Evolutionary conservation across 2,329 filamentous ascomycete species (phyloP).

Genomic region (Beauveria brongniartii): DNA sequence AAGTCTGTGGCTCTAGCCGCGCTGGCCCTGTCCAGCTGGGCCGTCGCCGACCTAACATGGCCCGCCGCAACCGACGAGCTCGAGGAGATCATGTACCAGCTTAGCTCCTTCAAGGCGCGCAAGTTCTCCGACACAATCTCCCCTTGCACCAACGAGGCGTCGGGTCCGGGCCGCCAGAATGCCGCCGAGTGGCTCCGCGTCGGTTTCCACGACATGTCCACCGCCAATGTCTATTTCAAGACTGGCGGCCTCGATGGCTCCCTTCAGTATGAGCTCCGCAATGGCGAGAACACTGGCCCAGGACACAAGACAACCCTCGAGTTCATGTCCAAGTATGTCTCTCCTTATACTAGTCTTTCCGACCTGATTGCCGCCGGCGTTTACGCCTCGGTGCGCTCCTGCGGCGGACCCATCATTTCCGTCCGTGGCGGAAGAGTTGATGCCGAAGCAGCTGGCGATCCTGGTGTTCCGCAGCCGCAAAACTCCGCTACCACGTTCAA

Average conservation of each 20-base stretch:
- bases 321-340: conserved; percentile 47
- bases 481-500: conserved; percentile 44
- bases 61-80: conserved; percentile 51
- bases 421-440: conserved; percentile 47
- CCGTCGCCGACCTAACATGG: conserved; percentile 48
- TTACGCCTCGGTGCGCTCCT: conserved; percentile 49
- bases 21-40: conserved; percentile 27
- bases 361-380: conserved; percentile 52
- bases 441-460: conserved; percentile 36
- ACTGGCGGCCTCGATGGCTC: conserved; percentile 52
- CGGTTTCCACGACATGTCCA: conserved; percentile 55
- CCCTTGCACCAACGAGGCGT: conserved; percentile 46
- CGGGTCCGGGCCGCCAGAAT: conserved; percentile 46
- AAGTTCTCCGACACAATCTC: conserved; percentile 49
- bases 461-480: conserved; percentile 49
- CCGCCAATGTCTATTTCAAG: conserved; percentile 38
- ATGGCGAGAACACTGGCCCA: conserved; percentile 48
- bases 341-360: conserved; percentile 41
- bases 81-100: conserved; percentile 56
- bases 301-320: conserved; percentile 45
- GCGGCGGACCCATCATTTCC: conserved; percentile 48
- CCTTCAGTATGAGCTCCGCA: conserved; percentile 48
- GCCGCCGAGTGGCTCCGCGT: conserved; percentile 55
- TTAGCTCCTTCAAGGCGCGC: conserved; percentile 43
- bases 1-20: conserved; percentile 24